Conservation (phyloP, 176 grass and related monocot species). For the Calamus simplicifolius region DNA sequence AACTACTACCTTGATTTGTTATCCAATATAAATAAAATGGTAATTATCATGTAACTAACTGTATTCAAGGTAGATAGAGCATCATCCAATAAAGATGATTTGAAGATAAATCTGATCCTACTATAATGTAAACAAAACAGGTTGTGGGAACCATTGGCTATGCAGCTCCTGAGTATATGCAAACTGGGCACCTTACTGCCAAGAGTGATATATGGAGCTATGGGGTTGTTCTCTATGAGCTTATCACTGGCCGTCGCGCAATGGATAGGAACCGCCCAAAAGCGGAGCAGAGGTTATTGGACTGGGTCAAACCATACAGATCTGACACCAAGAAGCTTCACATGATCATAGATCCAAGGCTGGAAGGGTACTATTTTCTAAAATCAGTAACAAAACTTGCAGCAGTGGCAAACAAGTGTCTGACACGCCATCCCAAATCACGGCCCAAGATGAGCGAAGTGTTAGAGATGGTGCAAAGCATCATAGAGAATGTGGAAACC, state of each 20-base stretch:
- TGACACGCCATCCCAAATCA: slow-evolving; percentile 51
- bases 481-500: slow-evolving; percentile 41
- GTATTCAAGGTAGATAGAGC: no score
- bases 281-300: slow-evolving; percentile 71
- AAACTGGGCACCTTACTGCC: slow-evolving; percentile 67
- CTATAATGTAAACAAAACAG: slow-evolving; percentile 22
- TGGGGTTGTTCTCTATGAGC: slow-evolving; percentile 71
- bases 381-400: slow-evolving; percentile 57
- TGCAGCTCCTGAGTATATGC: slow-evolving; percentile 94
- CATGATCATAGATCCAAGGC: slow-evolving; percentile 61
- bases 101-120: no score
- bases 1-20: no score
- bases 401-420: slow-evolving; percentile 66
- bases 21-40: no score
- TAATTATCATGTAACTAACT: no score
- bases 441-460: slow-evolving; percentile 94
- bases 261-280: slow-evolving; percentile 72
- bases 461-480: slow-evolving; percentile 76
- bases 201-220: slow-evolving; percentile 96
- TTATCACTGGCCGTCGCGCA: slow-evolving; percentile 72
- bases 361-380: slow-evolving; percentile 41
- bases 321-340: slow-evolving; percentile 51
- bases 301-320: slow-evolving; percentile 73
- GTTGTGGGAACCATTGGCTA: slow-evolving; percentile 91
- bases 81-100: no score